A percentile compares a stretch with the other conserved stretches of the same genome.
phyloP scores from a whole-genome alignment of 164 flowering plant genomes.

The Annona cherimola region DNA sequence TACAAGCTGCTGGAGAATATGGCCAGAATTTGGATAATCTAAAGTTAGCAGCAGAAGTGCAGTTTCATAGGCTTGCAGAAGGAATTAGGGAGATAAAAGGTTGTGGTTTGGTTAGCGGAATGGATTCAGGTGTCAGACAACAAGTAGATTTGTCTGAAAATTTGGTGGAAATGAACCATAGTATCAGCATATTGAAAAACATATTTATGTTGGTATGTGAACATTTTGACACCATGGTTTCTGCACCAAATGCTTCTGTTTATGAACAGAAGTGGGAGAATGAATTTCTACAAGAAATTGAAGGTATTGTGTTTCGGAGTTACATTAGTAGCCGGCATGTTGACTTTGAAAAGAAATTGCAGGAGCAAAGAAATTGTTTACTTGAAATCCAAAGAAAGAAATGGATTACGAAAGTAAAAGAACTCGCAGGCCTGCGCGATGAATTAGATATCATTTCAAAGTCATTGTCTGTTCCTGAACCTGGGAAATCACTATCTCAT shows the following conservation, averaged over 20 bases:
- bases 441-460: conserved; percentile 51
- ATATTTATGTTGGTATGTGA: conserved; percentile 20
- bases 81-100: conserved; percentile 33
- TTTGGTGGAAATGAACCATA: conserved; percentile 30
- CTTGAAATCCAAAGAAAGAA: conserved; percentile 19
- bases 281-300: conserved; percentile 43
- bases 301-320: conserved; percentile 43
- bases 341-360: conserved; percentile 35
- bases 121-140: conserved; percentile 7
- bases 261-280: conserved; percentile 27
- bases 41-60: conserved; percentile 27
- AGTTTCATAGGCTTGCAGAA: conserved; percentile 37
- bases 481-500: conserved; percentile 37
- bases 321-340: conserved; percentile 31
- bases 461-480: conserved; percentile 38
- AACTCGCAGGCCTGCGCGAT: conserved; percentile 47
- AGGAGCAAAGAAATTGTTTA: conserved; percentile 24
- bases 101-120: not conserved
- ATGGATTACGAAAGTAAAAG: conserved; percentile 34
- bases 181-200: conserved; percentile 25
- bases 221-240: conserved; percentile 21
- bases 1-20: not conserved
- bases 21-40: conserved; percentile 24
- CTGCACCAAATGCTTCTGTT: conserved; percentile 28
- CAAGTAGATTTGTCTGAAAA: conserved; percentile 27